Base-by-base conservation (phyloP, 306 rosid genomes). In the Vachellia pachyceras region DNA sequence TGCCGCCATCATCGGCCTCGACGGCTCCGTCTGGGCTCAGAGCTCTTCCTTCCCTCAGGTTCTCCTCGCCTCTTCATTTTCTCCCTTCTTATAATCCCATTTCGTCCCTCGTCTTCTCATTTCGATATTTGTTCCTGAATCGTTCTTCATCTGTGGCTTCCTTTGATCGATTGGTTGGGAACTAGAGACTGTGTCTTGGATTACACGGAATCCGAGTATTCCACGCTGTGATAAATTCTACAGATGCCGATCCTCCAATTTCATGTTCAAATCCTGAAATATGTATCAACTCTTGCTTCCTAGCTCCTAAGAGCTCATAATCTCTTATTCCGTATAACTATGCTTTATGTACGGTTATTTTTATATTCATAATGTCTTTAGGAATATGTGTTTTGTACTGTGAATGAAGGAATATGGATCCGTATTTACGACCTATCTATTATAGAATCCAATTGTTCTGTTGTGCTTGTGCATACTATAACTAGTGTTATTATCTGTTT, bases 21-120 rank as follows among this genome's bases (percentile, higher is more conserved):
- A 94, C 76, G 97, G 97, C 44, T 92, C 97, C 58, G 69, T 93
- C 39, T 94, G 98, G 98, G 97, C 98, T 79, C 96, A 95, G 84
- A 95, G 98, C 83, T 11, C 95, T 72, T 46, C 89, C 74, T 95
- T 95, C 83, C 97, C 98, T 82, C 90, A 88, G 94, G 98, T 92
- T 0, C 20, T 39, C 4, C 20, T n/a, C 3, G 1, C 3, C 12
- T n/a, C 14, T 52, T 11, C 29, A 2, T 57, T 22, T 22, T 22
- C 12, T 22, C 29, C 35, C 3, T 22, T 22, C 14, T 57, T 57
- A 52, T 52, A 20, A 57, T 57, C 61, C 10, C 29, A 46, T 46
- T 46, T 46, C 18, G 15, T 45, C 9, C 10, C 11, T 54, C 55
- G 55, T 49, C 55, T 49, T 49, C n/a, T 15, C n/a, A 14, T 49